These are phyloP conservation scores for Rhodotorula toruloides DNA, from an alignment of 768 basidiomycete genomes.

Conservation along the genomic window DNA sequence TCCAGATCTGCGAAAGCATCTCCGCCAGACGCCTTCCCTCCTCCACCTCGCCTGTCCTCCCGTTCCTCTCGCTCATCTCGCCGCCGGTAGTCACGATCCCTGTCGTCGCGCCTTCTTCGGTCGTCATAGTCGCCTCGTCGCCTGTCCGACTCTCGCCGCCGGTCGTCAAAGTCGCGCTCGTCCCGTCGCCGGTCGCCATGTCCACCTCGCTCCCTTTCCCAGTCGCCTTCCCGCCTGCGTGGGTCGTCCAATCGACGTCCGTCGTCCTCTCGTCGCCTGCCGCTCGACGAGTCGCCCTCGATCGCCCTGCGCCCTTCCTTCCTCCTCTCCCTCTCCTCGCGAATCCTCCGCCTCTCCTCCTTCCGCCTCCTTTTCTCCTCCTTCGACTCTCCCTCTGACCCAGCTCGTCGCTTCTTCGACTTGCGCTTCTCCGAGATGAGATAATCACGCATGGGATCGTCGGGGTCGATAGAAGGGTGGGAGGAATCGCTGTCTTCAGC, in stretches of 20 bases:
- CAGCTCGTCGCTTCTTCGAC: constrained; percentile 66
- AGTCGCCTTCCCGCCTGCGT: background rate
- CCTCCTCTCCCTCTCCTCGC: constrained; percentile 41
- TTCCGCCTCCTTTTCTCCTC: constrained; percentile 59
- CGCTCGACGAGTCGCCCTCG: constrained; percentile 4
- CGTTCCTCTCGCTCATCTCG: constrained; percentile 4
- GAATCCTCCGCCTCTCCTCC: constrained; percentile 59
- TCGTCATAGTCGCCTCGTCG: background rate
- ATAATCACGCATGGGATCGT: constrained; percentile 97
- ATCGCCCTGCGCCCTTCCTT: constrained; percentile 10
- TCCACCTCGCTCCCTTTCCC: background rate
- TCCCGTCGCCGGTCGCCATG: constrained; percentile 6
- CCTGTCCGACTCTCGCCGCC: background rate
- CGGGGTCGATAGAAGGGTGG: constrained; percentile 70
- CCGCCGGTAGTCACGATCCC: background rate
- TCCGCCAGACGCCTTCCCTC: background rate
- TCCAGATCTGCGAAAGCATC: constrained; percentile 26
- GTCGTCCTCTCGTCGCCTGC: constrained; percentile 1
- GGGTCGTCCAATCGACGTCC: too few relatives aligned
- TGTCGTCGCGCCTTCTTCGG: too few relatives aligned
- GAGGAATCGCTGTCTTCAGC: constrained; percentile 64
- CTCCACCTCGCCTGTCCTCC: background rate
- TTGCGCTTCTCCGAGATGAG: constrained; percentile 60
- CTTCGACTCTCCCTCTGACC: constrained; percentile 70
- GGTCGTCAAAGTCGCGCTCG: background rate